phyloP scores from a whole-genome alignment of 1,284 basidiomycete genomes.

The Apiotrichum veenhuisii region DNA sequence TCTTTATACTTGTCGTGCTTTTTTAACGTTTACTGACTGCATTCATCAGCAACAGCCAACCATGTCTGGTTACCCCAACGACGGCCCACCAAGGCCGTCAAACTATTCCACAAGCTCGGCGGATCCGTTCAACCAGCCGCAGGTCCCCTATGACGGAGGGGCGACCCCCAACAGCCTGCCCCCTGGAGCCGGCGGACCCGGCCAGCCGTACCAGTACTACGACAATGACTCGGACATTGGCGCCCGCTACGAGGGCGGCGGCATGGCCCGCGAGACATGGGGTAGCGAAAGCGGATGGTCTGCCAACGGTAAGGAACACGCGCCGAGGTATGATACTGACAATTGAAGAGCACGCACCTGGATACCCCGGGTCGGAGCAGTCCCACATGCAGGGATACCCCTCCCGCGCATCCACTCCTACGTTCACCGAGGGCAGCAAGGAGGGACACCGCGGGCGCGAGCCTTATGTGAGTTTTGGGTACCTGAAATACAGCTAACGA shows the following conservation, averaged over 20 bases:
- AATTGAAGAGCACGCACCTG: background rate
- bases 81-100: conserved; percentile 18
- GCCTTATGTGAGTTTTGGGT: conserved; percentile 53
- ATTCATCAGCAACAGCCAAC: background rate
- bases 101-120: conserved; percentile 14
- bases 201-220: conserved; percentile 55
- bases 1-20: background rate
- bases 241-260: conserved; percentile 53
- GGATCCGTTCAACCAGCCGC: conserved; percentile 42
- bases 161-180: conserved; percentile 12
- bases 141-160: conserved; percentile 35
- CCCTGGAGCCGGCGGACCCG: conserved; percentile 26
- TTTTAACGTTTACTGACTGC: background rate
- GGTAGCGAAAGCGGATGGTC: conserved; percentile 46
- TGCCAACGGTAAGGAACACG: conserved; percentile 51
- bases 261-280: conserved; percentile 48
- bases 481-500: conserved; percentile 23
- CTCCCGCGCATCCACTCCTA: conserved; percentile 49
- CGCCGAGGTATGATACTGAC: background rate
- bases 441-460: conserved; percentile 61
- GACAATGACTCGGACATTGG: conserved; percentile 71
- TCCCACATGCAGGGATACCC: conserved; percentile 41
- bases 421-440: conserved; percentile 47
- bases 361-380: conserved; percentile 31
- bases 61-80: conserved; percentile 18